Evolutionary conservation across 2,329 filamentous ascomycete species (phyloP).

Genomic region (Waltergamsia citrina): DNA sequence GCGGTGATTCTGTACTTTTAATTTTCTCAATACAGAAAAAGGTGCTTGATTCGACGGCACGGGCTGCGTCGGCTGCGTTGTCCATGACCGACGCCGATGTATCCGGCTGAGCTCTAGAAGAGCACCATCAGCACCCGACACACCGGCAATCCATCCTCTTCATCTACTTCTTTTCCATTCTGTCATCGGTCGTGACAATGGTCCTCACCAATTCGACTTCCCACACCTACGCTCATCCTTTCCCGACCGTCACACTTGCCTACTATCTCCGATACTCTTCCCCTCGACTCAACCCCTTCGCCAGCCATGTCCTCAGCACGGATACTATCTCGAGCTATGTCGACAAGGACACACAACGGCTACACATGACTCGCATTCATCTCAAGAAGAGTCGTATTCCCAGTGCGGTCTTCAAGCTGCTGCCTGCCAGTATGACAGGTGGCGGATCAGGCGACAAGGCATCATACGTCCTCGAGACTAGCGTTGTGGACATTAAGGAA

Average conservation of each 20-base stretch:
- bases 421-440: slow-evolving; percentile 61
- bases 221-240: slow-evolving; percentile 71
- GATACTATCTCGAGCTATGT: slow-evolving; percentile 70
- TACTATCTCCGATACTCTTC: slow-evolving; percentile 82
- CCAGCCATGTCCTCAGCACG: slow-evolving; percentile 71
- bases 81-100: slow-evolving; percentile 13
- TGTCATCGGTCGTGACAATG: slow-evolving; percentile 32
- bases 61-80: no score
- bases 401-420: slow-evolving; percentile 62
- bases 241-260: slow-evolving; percentile 77
- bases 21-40: neutral
- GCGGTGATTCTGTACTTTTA: neutral
- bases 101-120: slow-evolving; percentile 11
- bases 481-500: slow-evolving; percentile 67
- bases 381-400: slow-evolving; percentile 75
- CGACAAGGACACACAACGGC: slow-evolving; percentile 62
- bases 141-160: neutral
- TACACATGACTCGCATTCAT: slow-evolving; percentile 72
- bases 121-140: slow-evolving; percentile 4
- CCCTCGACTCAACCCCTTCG: slow-evolving; percentile 64
- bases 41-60: neutral
- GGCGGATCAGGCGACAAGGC: slow-evolving; percentile 55
- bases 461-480: slow-evolving; percentile 72
- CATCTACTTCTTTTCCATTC: neutral
- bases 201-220: slow-evolving; percentile 56